phyloP scores from a whole-genome alignment of 2,329 filamentous ascomycete genomes.

The Stachybotrys chlorohalonatus region DNA sequence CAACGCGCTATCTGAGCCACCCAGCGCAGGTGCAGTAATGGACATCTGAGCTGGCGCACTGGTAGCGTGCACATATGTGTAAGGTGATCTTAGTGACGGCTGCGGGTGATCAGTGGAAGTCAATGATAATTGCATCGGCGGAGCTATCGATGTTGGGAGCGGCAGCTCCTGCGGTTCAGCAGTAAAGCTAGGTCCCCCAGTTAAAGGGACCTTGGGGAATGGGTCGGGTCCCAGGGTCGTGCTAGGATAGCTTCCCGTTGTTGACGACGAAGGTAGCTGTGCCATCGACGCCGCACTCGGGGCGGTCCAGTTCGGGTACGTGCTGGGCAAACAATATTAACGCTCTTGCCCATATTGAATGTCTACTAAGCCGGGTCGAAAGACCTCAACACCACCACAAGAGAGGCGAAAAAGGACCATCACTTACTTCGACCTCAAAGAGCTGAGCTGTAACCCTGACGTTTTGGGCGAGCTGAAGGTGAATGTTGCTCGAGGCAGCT shows the following conservation, averaged over 20 bases:
- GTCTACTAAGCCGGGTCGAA: too few species aligned
- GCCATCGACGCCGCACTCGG: slow-evolving; percentile 33
- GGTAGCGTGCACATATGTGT: slow-evolving; percentile 43
- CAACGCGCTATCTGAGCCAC: slow-evolving; percentile 33
- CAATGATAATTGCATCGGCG: slow-evolving; percentile 43
- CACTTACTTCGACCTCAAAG: slow-evolving; percentile 51
- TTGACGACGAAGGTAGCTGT: slow-evolving; percentile 38
- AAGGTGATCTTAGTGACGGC: slow-evolving; percentile 42
- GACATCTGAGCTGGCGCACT: slow-evolving; percentile 42
- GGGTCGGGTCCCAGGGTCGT: slow-evolving; percentile 40
- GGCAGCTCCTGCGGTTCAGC: slow-evolving; percentile 45
- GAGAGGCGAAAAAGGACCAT: slow-evolving; percentile 2
- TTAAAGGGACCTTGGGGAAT: slow-evolving; percentile 44
- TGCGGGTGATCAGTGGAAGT: slow-evolving; percentile 37
- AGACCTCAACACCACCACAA: background rate
- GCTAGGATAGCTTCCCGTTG: slow-evolving; percentile 37
- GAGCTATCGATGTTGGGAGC: slow-evolving; percentile 41
- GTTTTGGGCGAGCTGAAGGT: slow-evolving; percentile 50
- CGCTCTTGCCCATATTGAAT: too few species aligned
- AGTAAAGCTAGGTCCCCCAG: slow-evolving; percentile 36
- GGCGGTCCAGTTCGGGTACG: slow-evolving; percentile 48
- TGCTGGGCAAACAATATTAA: slow-evolving; percentile 25
- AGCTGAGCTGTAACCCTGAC: slow-evolving; percentile 39
- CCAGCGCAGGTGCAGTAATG: slow-evolving; percentile 24
- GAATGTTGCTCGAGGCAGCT: slow-evolving; percentile 47